phyloP scores from a whole-genome alignment of 768 basidiomycete genomes.

The Termitomyces sp. region DNA sequence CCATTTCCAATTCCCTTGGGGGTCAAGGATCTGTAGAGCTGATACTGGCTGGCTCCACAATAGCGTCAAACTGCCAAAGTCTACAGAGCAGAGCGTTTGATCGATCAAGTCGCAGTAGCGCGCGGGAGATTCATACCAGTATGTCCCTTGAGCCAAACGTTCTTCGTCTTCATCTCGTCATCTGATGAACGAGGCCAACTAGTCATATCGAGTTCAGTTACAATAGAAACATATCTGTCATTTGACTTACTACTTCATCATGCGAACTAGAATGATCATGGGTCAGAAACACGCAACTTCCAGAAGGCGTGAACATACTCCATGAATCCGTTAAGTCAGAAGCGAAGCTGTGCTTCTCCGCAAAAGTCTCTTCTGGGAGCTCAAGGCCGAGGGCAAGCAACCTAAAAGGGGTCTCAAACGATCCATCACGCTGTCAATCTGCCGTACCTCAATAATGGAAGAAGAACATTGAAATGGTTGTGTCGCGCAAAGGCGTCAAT shows the following conservation, averaged over 20 bases:
- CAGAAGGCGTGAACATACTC: slow-evolving; percentile 15
- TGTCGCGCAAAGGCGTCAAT: slow-evolving; percentile 28
- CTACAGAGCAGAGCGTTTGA: slow-evolving; percentile 14
- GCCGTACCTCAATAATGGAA: slow-evolving; percentile 28
- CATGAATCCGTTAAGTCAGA: slow-evolving; percentile 28
- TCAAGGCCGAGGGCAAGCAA: slow-evolving; percentile 39
- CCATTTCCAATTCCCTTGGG: slow-evolving; percentile 41
- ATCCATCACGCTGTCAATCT: not conserved
- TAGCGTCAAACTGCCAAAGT: slow-evolving; percentile 39
- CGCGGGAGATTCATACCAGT: slow-evolving; percentile 24
- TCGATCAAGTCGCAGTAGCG: not conserved
- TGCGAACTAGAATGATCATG: slow-evolving; percentile 26
- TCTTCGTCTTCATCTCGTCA: slow-evolving; percentile 37
- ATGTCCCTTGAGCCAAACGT: slow-evolving; percentile 49
- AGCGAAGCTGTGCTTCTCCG: slow-evolving; percentile 33
- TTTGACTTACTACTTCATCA: slow-evolving; percentile 45
- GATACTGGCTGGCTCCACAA: slow-evolving; percentile 46
- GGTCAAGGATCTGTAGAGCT: slow-evolving; percentile 38
- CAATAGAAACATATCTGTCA: not conserved
- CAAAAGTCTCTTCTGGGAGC: slow-evolving; percentile 39
- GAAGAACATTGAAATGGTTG: slow-evolving; percentile 31
- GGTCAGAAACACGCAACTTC: not conserved
- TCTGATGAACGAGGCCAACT: slow-evolving; percentile 37
- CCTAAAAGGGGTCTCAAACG: not conserved
- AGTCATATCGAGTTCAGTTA: not conserved